A percentile compares a stretch with the other conserved stretches of the same genome.
Conservation (phyloP, 192 early-diverging fungal genomes). For the Cetraspora pellucida region DNA sequence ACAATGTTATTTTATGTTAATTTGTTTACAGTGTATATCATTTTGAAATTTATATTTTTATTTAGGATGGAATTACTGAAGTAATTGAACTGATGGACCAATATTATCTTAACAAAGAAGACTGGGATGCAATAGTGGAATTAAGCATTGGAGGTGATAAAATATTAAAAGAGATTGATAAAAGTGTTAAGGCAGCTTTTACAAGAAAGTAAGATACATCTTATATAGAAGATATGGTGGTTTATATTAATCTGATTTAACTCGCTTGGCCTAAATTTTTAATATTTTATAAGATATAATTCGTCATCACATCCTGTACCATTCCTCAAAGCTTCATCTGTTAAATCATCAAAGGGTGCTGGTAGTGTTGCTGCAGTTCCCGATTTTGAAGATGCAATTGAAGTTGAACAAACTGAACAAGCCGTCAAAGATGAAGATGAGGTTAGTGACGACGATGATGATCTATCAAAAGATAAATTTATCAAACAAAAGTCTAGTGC, state of each 20-base stretch:
- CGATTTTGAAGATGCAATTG: slow-evolving; percentile 65
- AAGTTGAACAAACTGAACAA: slow-evolving; percentile 49
- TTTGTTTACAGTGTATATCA: neutral
- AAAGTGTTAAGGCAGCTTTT: slow-evolving; percentile 75
- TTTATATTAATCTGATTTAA: neutral
- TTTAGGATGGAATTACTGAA: slow-evolving; percentile 60
- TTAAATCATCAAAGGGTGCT: slow-evolving; percentile 37
- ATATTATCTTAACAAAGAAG: slow-evolving; percentile 88
- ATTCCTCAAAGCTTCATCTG: slow-evolving; percentile 46
- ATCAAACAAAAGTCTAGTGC: slow-evolving; percentile 35
- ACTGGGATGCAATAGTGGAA: slow-evolving; percentile 85
- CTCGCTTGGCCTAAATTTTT: neutral
- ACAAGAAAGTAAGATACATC: slow-evolving; percentile 65
- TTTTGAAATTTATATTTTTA: slow-evolving; percentile 19
- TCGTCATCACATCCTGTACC: slow-evolving; percentile 62
- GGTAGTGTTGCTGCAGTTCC: slow-evolving; percentile 40
- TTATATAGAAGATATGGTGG: neutral
- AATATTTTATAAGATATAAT: slow-evolving; percentile 58
- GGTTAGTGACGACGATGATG: slow-evolving; percentile 56
- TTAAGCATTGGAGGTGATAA: slow-evolving; percentile 64
- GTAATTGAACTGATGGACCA: slow-evolving; percentile 90
- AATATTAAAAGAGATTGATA: slow-evolving; percentile 52
- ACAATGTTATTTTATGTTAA: slow-evolving; percentile 31
- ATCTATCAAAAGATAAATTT: slow-evolving; percentile 52
- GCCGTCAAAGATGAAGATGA: slow-evolving; percentile 51